Percentiles rank a stretch among this genome's conserved stretches.
phyloP scores from a whole-genome alignment of 2,329 filamentous ascomycete species.

The Ascochyta pisi region DNA sequence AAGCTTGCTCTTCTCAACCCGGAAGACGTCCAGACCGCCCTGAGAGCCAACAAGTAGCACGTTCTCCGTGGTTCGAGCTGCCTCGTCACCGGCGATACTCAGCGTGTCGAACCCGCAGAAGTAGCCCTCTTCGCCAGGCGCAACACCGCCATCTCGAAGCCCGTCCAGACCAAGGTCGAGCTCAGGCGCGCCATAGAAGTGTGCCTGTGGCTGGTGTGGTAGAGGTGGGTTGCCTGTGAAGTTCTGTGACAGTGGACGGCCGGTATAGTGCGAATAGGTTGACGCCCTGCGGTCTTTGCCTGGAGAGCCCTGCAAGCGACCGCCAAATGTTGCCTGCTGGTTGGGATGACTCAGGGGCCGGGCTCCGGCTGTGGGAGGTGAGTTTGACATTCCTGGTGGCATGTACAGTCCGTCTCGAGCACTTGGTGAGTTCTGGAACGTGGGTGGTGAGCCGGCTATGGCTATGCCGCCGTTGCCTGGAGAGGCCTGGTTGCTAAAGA shows the following conservation, averaged over 20 bases:
- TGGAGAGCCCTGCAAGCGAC: slow-evolving; percentile 43
- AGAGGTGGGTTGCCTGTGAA: slow-evolving; percentile 66
- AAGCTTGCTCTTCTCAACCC: slow-evolving; percentile 73
- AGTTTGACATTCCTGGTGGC: slow-evolving; percentile 51
- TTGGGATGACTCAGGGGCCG: slow-evolving; percentile 56
- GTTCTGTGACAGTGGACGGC: slow-evolving; percentile 52
- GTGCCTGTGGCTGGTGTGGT: slow-evolving; percentile 76
- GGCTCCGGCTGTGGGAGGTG: slow-evolving; percentile 39
- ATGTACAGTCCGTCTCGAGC: slow-evolving; percentile 40
- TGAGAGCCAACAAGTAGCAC: slow-evolving; percentile 80
- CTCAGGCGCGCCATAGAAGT: slow-evolving; percentile 78
- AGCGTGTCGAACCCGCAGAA: slow-evolving; percentile 84
- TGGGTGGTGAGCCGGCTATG: slow-evolving; percentile 55
- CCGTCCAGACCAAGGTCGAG: slow-evolving; percentile 67
- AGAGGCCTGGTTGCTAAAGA: slow-evolving; percentile 51
- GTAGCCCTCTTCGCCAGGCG: slow-evolving; percentile 72
- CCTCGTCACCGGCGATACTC: slow-evolving; percentile 54
- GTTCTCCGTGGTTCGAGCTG: slow-evolving; percentile 60
- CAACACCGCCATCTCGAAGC: slow-evolving; percentile 58
- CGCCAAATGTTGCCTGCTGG: slow-evolving; percentile 53
- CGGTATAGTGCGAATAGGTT: slow-evolving; percentile 58
- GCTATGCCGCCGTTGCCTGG: slow-evolving; percentile 51
- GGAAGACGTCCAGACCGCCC: slow-evolving; percentile 77
- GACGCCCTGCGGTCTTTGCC: slow-evolving; percentile 57
- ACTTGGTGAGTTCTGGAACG: slow-evolving; percentile 44